These are phyloP conservation scores for Micractinium sp. DNA, from an alignment of 139 green algal species.

Conservation along the genomic window DNA sequence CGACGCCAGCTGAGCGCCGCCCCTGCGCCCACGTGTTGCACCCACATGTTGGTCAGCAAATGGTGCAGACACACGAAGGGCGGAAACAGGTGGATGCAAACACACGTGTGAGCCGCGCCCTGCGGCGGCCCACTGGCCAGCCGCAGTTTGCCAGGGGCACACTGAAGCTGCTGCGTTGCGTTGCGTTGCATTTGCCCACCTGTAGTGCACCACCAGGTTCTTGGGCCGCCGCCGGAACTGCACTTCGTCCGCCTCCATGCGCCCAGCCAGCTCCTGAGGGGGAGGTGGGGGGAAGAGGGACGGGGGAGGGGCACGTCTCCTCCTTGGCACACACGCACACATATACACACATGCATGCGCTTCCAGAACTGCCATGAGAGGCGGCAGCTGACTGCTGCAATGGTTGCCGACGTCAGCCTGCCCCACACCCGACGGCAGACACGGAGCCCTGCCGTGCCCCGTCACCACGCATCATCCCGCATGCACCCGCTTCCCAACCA, in stretches of 20 bases:
- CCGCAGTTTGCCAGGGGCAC: too few species aligned
- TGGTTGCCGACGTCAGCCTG: neutral
- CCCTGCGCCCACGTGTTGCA: neutral
- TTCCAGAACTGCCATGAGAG: neutral
- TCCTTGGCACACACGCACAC: neutral
- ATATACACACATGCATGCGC: too few species aligned
- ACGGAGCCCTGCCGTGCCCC: too few species aligned
- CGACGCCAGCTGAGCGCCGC: neutral
- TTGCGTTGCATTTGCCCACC: neutral
- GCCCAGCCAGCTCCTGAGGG: slow-evolving; percentile 67
- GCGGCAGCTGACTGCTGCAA: too few species aligned
- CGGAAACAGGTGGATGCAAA: too few species aligned
- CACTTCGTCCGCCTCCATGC: slow-evolving; percentile 64
- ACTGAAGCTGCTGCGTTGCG: too few species aligned
- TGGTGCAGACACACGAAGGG: too few species aligned
- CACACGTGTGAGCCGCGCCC: too few species aligned
- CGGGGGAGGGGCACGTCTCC: neutral
- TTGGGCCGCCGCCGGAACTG: slow-evolving; percentile 54
- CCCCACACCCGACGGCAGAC: neutral
- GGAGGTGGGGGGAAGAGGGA: neutral
- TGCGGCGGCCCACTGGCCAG: too few species aligned
- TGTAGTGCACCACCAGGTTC: slow-evolving; percentile 65
- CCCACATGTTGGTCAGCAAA: too few species aligned
- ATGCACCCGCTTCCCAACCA: too few species aligned
- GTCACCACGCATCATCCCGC: too few species aligned